phyloP scores from a whole-genome alignment of 1,284 basidiomycete species.

The Testicularia cyperi region DNA sequence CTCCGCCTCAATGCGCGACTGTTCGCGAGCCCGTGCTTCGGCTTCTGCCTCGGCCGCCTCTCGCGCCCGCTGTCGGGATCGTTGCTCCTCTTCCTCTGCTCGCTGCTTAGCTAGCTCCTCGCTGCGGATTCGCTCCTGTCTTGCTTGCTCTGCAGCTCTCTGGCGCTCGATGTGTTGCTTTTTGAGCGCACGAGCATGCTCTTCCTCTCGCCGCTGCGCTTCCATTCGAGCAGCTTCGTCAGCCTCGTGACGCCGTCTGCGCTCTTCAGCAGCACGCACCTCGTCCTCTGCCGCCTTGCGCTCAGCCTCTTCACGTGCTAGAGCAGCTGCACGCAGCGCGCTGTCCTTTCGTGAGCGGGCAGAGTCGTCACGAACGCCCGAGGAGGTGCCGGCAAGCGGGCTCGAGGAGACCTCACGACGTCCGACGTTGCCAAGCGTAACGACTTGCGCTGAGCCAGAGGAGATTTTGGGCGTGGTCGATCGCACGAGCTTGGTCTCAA shows the following conservation, averaged over 20 bases:
- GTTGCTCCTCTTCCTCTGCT: conserved; percentile 6
- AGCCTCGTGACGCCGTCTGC: conserved; percentile 6
- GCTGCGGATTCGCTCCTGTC: conserved; percentile 13
- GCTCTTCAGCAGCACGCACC: conserved; percentile 17
- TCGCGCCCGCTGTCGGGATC: conserved; percentile 3
- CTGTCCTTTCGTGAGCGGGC: conserved; percentile 34
- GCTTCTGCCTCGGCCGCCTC: conserved; percentile 4
- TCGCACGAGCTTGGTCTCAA: conserved; percentile 29
- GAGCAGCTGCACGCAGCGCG: conserved; percentile 31
- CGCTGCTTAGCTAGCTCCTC: conserved; percentile 20
- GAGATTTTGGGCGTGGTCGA: conserved; percentile 28
- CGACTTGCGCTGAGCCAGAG: neutral
- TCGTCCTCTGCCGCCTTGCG: conserved; percentile 21
- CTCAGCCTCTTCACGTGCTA: conserved; percentile 32
- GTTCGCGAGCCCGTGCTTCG: too few relatives aligned
- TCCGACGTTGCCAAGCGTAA: conserved; percentile 19
- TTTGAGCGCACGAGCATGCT: conserved; percentile 1
- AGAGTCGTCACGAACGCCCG: conserved; percentile 8
- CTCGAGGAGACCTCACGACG: conserved; percentile 14
- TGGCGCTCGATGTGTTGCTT: neutral
- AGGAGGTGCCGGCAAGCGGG: conserved; percentile 9
- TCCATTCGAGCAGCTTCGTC: conserved; percentile 16
- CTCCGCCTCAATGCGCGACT: too few relatives aligned
- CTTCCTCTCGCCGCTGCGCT: conserved; percentile 5
- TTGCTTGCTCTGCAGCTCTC: conserved; percentile 10